Evolutionary conservation across 805 yeast genomes (phyloP), one percentile per base, ranked within the genome.

Genomic region (Komagataella ulmi): DNA sequence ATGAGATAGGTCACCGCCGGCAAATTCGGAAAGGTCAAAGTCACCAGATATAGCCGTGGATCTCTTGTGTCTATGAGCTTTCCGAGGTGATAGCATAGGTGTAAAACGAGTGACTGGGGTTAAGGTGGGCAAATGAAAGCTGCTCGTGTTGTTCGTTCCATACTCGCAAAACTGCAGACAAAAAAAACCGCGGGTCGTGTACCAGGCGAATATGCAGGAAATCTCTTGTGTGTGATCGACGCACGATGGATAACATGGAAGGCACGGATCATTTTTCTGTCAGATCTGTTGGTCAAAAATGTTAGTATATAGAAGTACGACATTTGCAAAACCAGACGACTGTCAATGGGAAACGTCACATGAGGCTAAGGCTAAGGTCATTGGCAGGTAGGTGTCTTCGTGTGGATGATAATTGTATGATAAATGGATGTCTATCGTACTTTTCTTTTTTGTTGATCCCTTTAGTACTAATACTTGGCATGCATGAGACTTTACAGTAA

Each of bases 21-120:
- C 40, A 30, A 30, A 14, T 30, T 30, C 40, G 40, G 40, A 30
- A 40, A 64, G 50, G 58, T 85, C 93, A 61, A 87, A 85, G 62
- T 88, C 96, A 3, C 93, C 93, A 7, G 93, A 85, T 6, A 88
- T 83, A 0, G 96, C 96, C 19, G 91, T 89, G 0, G 96, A 88
- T 50, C 96, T 70, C 59, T 87, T 78, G 60, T 88, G 96, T 47
- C 86, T 77, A 66, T 88, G 96, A 1, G 81, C 79, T 55, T 78
- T 69, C 59, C 69, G 69, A 47, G 23, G 50, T 19, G 23, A 17
- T 44, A 19, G 23, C 46, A 44, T 44, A 10, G 10, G 19, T 18
- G 6, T 44, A 44, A 44, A 44, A 19, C 19, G 46, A 44, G 46
- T 17, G 46, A 19, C 23, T 44, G 46, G 46, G 46, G 46, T 44